Conservation (phyloP, 148 eudicot genomes). For the Silene conica region DNA sequence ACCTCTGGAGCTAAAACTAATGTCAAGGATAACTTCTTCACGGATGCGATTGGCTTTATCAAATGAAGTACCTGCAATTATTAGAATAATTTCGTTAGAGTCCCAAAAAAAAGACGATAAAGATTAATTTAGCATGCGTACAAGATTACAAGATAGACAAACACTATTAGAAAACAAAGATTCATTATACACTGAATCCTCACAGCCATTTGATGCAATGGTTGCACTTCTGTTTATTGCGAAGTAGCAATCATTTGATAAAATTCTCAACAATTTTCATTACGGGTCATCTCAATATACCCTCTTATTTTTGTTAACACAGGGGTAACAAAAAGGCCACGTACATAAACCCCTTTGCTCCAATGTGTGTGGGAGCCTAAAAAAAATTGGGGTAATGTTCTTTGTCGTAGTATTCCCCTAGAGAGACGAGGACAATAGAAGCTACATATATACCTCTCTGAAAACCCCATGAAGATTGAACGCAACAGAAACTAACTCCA, state of each 20-base stretch:
- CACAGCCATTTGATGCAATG: too few species aligned
- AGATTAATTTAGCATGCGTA: not conserved
- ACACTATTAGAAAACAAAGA: too few species aligned
- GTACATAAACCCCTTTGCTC: too few species aligned
- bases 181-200: too few species aligned
- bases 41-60: slow-evolving; percentile 77
- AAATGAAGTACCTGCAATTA: slow-evolving; percentile 48
- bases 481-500: slow-evolving; percentile 41
- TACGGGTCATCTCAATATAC: too few species aligned
- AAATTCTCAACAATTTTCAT: too few species aligned
- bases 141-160: not conserved
- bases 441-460: slow-evolving; percentile 42
- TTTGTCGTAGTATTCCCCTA: not conserved
- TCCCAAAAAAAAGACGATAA: not conserved
- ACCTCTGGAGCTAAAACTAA: slow-evolving; percentile 58
- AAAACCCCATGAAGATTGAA: slow-evolving; percentile 68
- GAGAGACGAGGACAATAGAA: not conserved
- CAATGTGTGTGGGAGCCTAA: too few species aligned
- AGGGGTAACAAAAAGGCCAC: too few species aligned
- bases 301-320: too few species aligned
- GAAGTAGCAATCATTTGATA: too few species aligned
- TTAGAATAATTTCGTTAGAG: not conserved
- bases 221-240: too few species aligned
- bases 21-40: slow-evolving; percentile 67
- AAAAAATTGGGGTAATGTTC: too few species aligned